Evolutionary conservation across 2,329 filamentous ascomycete species (phyloP), one percentile per base, ranked within the genome.

Genomic region (Penicillium sp.): DNA sequence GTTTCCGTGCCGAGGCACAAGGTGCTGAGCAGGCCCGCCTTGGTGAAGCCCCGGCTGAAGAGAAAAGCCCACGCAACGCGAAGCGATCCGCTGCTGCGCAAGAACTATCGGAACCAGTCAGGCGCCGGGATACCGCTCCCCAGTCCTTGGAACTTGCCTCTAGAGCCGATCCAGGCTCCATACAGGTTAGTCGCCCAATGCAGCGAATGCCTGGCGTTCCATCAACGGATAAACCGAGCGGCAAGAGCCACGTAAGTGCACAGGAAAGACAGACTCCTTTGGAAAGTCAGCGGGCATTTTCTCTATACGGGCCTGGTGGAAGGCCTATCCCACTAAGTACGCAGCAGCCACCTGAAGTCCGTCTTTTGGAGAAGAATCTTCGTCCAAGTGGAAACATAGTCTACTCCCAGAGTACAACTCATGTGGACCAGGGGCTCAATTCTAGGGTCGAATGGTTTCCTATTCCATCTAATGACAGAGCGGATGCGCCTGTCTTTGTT

Each of bases 1-100:
- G 68, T 44, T 73, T 72, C 55, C 69, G 67, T 44, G 65, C 67
- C 32, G 58, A 58, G 43, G 56, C 52, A 27, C 57, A 57, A 38
- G 49, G 28, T n/a, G 47, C 54, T 46, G 48, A 54, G 41, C 54
- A 57, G 37, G 50, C 42, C 4, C 56, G 42, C 13, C 35, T 51
- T 35, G 40, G 45, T 37, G 43, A 49, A 42, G 41, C 32, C 3
- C 42, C 44, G 2, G 40, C 54, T 35, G 56, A 55, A 46, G 46
- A 56, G 33, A 56, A 44, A 46, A 57, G 53, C 27, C 51, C 56
- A 23, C 47, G 50, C n/a, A 55, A 61, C 28, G 40, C 51, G 35
- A 47, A 53, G 44, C 56, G 57, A 43, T 56, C 60, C 28, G 45
- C 44, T 31, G 47, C 52, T 18, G 37, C 49, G 23, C 58, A 60